Conservation (phyloP, 2,329 filamentous ascomycete species). For the Phaeophleospora eucalypticola region DNA sequence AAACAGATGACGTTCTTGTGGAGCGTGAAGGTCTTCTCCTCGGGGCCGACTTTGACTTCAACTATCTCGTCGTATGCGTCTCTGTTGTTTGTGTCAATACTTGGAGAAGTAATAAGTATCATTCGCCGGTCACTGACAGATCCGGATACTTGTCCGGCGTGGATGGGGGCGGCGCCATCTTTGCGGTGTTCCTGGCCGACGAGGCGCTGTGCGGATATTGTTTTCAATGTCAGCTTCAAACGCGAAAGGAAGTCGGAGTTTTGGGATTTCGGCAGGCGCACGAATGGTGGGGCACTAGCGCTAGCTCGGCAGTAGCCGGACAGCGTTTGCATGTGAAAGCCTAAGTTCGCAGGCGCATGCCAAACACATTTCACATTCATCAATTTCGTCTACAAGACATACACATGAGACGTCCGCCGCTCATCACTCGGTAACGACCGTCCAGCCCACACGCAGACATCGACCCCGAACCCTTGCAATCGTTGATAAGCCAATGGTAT, state of each 20-base stretch:
- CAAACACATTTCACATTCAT: too few relatives aligned
- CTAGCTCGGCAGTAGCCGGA: background rate
- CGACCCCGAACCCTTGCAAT: too few relatives aligned
- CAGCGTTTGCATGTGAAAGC: background rate
- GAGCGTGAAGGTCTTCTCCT: slow-evolving; percentile 13
- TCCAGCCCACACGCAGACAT: too few relatives aligned
- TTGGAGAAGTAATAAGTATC: background rate
- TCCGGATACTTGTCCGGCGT: slow-evolving; percentile 8
- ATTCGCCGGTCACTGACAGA: slow-evolving; percentile 2
- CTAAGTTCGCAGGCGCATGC: too few relatives aligned
- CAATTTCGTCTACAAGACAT: too few relatives aligned
- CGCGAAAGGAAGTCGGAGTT: too few relatives aligned
- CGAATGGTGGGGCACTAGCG: background rate
- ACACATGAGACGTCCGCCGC: too few relatives aligned
- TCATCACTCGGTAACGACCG: too few relatives aligned
- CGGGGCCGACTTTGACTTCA: slow-evolving; percentile 13
- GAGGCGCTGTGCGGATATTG: too few relatives aligned
- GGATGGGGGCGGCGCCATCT: slow-evolving; percentile 7
- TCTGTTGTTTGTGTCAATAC: background rate
- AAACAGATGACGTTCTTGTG: slow-evolving; percentile 21
- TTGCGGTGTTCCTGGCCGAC: background rate
- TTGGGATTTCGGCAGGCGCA: too few relatives aligned
- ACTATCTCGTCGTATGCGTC: slow-evolving; percentile 49
- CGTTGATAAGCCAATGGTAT: too few relatives aligned
- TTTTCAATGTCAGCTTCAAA: too few relatives aligned